Conservation (phyloP, 2,329 filamentous ascomycete genomes). For the Aspergillus terreus region DNA sequence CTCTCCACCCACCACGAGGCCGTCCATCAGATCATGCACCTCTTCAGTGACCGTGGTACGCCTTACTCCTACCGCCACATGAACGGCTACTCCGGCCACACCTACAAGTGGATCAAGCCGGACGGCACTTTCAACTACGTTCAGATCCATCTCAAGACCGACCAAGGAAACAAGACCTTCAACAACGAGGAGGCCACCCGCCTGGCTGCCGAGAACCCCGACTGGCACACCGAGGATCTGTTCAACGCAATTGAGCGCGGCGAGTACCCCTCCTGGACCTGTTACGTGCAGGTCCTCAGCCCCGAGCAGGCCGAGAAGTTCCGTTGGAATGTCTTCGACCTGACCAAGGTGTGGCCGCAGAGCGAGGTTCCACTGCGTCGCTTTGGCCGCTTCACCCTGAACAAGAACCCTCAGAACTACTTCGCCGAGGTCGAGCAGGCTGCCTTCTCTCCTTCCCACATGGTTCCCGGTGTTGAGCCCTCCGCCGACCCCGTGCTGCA, state of each 20-base stretch:
- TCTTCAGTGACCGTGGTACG: conserved; percentile 65
- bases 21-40: conserved; percentile 61
- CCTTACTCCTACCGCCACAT: conserved; percentile 64
- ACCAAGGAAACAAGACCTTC: conserved; percentile 60
- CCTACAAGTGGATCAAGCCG: conserved; percentile 63
- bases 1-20: conserved; percentile 60
- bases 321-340: conserved; percentile 63
- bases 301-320: conserved; percentile 61
- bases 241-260: conserved; percentile 61
- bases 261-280: conserved; percentile 61
- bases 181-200: conserved; percentile 55
- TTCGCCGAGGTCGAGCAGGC: conserved; percentile 69
- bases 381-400: conserved; percentile 62
- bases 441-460: conserved; percentile 64
- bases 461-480: conserved; percentile 65
- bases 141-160: conserved; percentile 61
- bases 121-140: conserved; percentile 65
- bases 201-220: conserved; percentile 56
- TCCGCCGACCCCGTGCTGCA: conserved; percentile 69
- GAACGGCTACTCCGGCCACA: conserved; percentile 66
- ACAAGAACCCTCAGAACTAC: conserved; percentile 64
- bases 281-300: conserved; percentile 61
- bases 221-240: conserved; percentile 61
- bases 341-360: conserved; percentile 68
- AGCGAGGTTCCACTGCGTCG: conserved; percentile 57